A percentile compares a stretch with the other conserved stretches of the same genome.
These are phyloP conservation scores for Colletotrichum lentis DNA, from an alignment of 2,329 filamentous ascomycete species.

Conservation along the genomic window DNA sequence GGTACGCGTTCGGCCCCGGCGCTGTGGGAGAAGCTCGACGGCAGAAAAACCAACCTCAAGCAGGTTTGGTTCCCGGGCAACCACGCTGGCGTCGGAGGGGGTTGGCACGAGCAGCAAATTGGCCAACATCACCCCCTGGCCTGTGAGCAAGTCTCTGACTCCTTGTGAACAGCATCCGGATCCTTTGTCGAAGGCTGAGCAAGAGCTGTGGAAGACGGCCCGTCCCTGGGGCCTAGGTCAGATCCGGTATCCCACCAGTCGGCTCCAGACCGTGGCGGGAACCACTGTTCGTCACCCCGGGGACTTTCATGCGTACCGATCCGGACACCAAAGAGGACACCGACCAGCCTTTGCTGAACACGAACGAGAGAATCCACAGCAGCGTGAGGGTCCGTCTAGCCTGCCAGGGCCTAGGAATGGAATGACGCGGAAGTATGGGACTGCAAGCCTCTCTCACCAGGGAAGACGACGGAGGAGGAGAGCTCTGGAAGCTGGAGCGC, in stretches of 20 bases:
- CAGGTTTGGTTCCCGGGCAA: slow-evolving; percentile 74
- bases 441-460: slow-evolving; percentile 52
- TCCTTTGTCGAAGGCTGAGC: slow-evolving; percentile 7
- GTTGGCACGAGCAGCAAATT: slow-evolving; percentile 63
- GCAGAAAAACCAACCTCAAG: slow-evolving; percentile 54
- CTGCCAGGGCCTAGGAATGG: slow-evolving; percentile 57
- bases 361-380: slow-evolving; percentile 63
- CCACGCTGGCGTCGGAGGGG: slow-evolving; percentile 75
- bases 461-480: slow-evolving; percentile 37
- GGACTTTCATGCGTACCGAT: slow-evolving; percentile 57
- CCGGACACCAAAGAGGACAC: slow-evolving; percentile 49
- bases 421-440: slow-evolving; percentile 58
- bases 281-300: slow-evolving; percentile 56
- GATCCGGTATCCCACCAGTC: slow-evolving; percentile 51
- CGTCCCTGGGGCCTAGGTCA: slow-evolving; percentile 58
- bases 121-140: slow-evolving; percentile 49
- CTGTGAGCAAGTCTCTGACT: slow-evolving; percentile 42
- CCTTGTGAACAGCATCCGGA: neutral
- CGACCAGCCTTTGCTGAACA: slow-evolving; percentile 56
- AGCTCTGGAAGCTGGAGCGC: slow-evolving; percentile 55
- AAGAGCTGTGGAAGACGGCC: slow-evolving; percentile 46
- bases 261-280: slow-evolving; percentile 56
- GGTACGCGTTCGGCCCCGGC: slow-evolving; percentile 64
- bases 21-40: slow-evolving; percentile 59
- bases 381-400: slow-evolving; percentile 62